Evolutionary conservation across 805 yeast genomes (phyloP).

Genomic region (Lipomyces kockii): DNA sequence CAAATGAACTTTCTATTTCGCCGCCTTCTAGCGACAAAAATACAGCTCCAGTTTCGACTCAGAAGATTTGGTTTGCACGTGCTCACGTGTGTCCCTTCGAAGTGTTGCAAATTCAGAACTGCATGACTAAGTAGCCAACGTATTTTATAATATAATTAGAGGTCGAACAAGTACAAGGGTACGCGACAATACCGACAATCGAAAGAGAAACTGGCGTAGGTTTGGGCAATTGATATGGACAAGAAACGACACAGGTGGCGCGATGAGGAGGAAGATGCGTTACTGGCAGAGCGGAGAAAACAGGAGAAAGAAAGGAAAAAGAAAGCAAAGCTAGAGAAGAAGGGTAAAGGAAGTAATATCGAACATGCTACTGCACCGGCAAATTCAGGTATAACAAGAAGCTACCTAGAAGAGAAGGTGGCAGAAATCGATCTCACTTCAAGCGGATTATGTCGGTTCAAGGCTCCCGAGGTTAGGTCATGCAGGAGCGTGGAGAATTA

Average conservation of each 20-base stretch:
- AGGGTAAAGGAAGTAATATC: background rate
- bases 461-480: slow-evolving; percentile 13
- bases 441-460: slow-evolving; percentile 16
- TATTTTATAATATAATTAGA: background rate
- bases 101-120: background rate
- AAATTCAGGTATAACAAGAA: background rate
- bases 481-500: slow-evolving; percentile 37
- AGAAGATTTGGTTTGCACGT: background rate
- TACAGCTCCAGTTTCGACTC: no score
- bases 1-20: background rate
- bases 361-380: background rate
- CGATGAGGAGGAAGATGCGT: slow-evolving; percentile 31
- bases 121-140: background rate
- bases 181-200: background rate
- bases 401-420: slow-evolving; percentile 1
- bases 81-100: background rate
- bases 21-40: no score
- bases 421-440: slow-evolving; percentile 1
- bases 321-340: slow-evolving; percentile 24
- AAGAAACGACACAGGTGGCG: slow-evolving; percentile 33
- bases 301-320: slow-evolving; percentile 28
- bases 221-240: slow-evolving; percentile 5
- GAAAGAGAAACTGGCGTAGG: background rate
- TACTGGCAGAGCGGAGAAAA: slow-evolving; percentile 3
- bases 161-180: background rate